These are phyloP conservation scores for Discostella stelligera DNA, from an alignment of 352 stramenopile species.

Conservation along the genomic window DNA sequence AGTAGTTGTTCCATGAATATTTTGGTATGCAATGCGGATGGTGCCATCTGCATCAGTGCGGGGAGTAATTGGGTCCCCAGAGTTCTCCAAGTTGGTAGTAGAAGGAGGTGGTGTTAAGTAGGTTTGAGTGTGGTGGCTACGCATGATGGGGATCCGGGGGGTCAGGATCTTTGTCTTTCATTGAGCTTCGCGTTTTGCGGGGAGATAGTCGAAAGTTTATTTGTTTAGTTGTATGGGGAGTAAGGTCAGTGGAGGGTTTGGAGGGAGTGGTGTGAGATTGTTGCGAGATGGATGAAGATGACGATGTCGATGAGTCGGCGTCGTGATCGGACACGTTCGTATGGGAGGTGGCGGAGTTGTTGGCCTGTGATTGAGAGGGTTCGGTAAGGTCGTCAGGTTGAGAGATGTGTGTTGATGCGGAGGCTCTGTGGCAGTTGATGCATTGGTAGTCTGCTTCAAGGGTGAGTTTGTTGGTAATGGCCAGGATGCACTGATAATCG, in stretches of 20 bases:
- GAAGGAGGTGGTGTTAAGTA: neutral
- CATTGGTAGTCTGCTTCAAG: neutral
- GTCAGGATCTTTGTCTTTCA: neutral
- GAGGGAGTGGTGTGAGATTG: neutral
- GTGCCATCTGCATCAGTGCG: neutral
- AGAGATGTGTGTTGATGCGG: no score
- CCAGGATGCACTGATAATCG: neutral
- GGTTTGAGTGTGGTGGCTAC: neutral
- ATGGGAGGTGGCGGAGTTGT: no score
- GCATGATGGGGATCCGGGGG: neutral
- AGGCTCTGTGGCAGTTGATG: neutral
- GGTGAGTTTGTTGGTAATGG: neutral
- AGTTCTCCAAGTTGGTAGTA: neutral
- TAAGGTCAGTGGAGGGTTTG: neutral
- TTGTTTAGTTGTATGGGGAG: neutral
- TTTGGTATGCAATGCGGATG: slow-evolving; percentile 6
- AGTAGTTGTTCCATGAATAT: neutral
- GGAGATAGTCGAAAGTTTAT: neutral
- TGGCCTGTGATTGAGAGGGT: neutral
- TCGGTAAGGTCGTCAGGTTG: neutral
- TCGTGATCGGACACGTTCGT: no score
- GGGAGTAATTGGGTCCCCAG: neutral
- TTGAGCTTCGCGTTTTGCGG: neutral
- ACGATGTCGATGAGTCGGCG: no score
- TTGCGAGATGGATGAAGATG: neutral